These are phyloP conservation scores for Xylaria sp. DNA, from an alignment of 2,329 filamentous ascomycete species.

Conservation along the genomic window DNA sequence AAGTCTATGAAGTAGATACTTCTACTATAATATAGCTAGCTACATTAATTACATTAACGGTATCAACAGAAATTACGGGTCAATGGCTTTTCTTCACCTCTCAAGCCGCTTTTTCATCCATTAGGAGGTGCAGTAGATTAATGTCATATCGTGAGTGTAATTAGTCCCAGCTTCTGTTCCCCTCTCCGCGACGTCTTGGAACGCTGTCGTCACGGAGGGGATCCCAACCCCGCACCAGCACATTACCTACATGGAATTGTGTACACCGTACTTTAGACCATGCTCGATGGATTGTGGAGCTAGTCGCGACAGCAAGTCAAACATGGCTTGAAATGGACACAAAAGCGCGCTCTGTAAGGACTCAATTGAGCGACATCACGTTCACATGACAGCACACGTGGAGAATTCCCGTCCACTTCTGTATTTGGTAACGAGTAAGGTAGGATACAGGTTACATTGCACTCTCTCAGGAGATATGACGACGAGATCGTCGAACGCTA, in stretches of 20 bases:
- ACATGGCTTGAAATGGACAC: background rate
- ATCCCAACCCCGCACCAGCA: conserved; percentile 29
- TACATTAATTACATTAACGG: background rate
- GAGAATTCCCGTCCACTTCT: conserved; percentile 7
- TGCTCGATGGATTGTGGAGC: conserved; percentile 12
- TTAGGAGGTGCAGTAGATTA: background rate
- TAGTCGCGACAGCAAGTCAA: background rate
- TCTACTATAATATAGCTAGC: background rate
- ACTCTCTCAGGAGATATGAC: conserved; percentile 15
- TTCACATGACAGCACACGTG: conserved; percentile 3
- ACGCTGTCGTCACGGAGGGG: conserved; percentile 10
- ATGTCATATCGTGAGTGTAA: conserved; percentile 13
- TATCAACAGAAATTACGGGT: too few relatives aligned
- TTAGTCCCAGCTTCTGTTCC: background rate
- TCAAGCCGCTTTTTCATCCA: background rate
- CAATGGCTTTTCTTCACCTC: background rate
- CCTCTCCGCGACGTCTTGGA: conserved; percentile 1
- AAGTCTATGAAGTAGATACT: too few relatives aligned
- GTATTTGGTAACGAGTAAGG: background rate
- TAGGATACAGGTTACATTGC: background rate
- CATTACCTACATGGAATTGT: background rate
- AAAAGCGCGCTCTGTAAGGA: background rate
- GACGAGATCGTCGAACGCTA: conserved; percentile 29
- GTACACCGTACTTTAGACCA: background rate
- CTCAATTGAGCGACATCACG: conserved; percentile 9